A percentile compares a stretch with the other conserved stretches of the same genome.
These are phyloP conservation scores for Trichothecium sympodiale DNA, from an alignment of 2,329 filamentous ascomycete genomes.

Conservation along the genomic window DNA sequence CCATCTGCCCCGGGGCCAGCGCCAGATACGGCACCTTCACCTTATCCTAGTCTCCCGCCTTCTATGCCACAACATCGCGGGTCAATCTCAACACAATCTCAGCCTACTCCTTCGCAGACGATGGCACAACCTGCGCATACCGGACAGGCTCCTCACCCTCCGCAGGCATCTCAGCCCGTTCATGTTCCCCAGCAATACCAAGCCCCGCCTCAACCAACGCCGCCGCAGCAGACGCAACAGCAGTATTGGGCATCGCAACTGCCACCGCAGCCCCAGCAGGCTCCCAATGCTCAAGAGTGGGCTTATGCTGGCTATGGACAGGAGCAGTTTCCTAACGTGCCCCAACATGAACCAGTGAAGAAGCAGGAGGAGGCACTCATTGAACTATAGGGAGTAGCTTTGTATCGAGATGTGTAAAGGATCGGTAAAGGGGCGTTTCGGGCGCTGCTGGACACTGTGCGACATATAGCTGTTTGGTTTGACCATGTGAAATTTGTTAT, in stretches of 20 bases:
- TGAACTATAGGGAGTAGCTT: slow-evolving; percentile 53
- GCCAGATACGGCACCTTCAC: slow-evolving; percentile 32
- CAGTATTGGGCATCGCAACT: slow-evolving; percentile 14
- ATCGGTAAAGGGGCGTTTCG: no score
- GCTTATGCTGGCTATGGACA: slow-evolving; percentile 42
- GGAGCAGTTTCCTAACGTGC: slow-evolving; percentile 53
- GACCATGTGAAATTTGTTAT: no score
- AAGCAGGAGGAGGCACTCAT: slow-evolving; percentile 68
- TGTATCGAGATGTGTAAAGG: no score
- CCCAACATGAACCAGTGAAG: slow-evolving; percentile 28
- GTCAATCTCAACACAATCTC: slow-evolving; percentile 23
- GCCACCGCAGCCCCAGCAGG: slow-evolving; percentile 14
- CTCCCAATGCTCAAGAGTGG: slow-evolving; percentile 27
- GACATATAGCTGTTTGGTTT: no score
- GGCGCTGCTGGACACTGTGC: no score
- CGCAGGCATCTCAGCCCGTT: slow-evolving; percentile 24
- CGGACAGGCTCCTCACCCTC: no score
- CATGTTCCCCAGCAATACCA: slow-evolving; percentile 10
- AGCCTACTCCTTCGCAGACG: slow-evolving; percentile 19
- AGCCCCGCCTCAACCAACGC: background rate
- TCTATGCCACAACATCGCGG: slow-evolving; percentile 31
- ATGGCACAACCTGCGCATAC: slow-evolving; percentile 14
- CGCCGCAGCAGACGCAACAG: slow-evolving; percentile 16
- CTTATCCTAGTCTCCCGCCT: slow-evolving; percentile 42
- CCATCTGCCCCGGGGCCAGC: slow-evolving; percentile 26